Conservation (phyloP, 805 yeast genomes). For the Candida corydali region DNA sequence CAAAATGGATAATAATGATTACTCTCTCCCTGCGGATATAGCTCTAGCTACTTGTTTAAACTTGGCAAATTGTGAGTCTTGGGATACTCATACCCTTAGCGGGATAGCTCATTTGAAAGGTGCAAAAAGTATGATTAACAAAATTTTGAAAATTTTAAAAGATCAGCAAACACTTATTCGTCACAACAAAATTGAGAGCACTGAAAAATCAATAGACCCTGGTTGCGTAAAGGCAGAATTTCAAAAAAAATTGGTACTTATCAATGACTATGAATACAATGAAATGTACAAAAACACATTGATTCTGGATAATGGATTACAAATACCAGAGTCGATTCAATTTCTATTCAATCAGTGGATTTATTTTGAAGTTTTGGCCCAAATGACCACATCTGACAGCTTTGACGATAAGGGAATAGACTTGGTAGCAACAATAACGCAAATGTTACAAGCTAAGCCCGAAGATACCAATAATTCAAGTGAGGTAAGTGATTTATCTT, state of each 20-base stretch:
- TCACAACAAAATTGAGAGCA: conserved; percentile 11
- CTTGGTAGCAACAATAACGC: conserved; percentile 37
- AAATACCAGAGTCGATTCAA: conserved; percentile 42
- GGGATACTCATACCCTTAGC: conserved; percentile 65
- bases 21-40: conserved; percentile 51
- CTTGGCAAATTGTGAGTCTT: conserved; percentile 61
- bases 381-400: conserved; percentile 51
- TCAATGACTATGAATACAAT: conserved; percentile 30
- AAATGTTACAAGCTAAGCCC: conserved; percentile 22
- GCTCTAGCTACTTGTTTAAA: conserved; percentile 64
- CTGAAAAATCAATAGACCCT: conserved; percentile 7
- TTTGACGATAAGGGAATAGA: conserved; percentile 43
- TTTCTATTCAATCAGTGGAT: conserved; percentile 63
- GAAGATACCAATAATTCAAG: conserved; percentile 5
- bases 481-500: conserved; percentile 2
- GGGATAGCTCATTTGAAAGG: conserved; percentile 70
- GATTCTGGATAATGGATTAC: conserved; percentile 8
- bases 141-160: conserved; percentile 31
- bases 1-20: conserved; percentile 15
- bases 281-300: conserved; percentile 16
- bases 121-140: conserved; percentile 56
- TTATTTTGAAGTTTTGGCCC: conserved; percentile 63
- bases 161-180: conserved; percentile 18
- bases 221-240: conserved; percentile 3
- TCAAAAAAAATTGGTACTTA: conserved; percentile 26